These are phyloP conservation scores for Xylaria sp. DNA, from an alignment of 2,329 filamentous ascomycete species.

Conservation along the genomic window DNA sequence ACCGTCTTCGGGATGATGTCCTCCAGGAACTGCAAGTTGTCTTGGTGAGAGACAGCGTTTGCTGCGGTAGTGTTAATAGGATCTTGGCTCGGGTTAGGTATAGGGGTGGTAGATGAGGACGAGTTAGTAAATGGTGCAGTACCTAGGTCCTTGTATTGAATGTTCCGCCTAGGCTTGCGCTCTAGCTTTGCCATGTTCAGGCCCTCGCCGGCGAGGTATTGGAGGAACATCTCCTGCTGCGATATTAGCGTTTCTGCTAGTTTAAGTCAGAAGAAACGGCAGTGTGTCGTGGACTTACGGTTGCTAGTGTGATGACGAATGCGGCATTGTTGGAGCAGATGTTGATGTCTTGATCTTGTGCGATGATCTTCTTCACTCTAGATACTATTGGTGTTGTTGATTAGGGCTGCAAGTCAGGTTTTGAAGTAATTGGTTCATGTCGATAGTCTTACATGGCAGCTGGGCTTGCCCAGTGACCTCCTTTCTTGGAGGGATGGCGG, in stretches of 20 bases:
- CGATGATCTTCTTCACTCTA: constrained; percentile 95
- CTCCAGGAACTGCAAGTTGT: constrained; percentile 93
- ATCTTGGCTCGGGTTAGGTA: not conserved
- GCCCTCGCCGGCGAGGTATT: constrained; percentile 86
- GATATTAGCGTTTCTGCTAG: constrained; percentile 5
- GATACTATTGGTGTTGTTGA: constrained; percentile 70
- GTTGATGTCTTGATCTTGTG: constrained; percentile 84
- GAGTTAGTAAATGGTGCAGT: constrained; percentile 33
- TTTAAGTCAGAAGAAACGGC: not conserved
- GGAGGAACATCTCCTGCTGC: constrained; percentile 88
- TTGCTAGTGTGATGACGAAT: constrained; percentile 92
- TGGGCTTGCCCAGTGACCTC: constrained; percentile 87
- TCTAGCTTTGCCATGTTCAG: constrained; percentile 92
- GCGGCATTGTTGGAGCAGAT: constrained; percentile 93
- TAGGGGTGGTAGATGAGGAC: constrained; percentile 21
- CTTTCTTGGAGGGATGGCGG: constrained; percentile 80
- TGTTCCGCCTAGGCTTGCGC: constrained; percentile 89
- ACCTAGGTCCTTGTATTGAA: constrained; percentile 96
- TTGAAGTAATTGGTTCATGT: not conserved
- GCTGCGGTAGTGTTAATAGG: constrained; percentile 60
- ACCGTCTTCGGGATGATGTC: constrained; percentile 91
- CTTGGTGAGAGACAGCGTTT: constrained; percentile 84
- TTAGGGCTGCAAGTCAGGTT: not conserved
- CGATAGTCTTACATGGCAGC: constrained; percentile 76
- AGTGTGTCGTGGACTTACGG: constrained; percentile 64